phyloP scores from a whole-genome alignment of 345 rosid species.

The Balakata baccata region DNA sequence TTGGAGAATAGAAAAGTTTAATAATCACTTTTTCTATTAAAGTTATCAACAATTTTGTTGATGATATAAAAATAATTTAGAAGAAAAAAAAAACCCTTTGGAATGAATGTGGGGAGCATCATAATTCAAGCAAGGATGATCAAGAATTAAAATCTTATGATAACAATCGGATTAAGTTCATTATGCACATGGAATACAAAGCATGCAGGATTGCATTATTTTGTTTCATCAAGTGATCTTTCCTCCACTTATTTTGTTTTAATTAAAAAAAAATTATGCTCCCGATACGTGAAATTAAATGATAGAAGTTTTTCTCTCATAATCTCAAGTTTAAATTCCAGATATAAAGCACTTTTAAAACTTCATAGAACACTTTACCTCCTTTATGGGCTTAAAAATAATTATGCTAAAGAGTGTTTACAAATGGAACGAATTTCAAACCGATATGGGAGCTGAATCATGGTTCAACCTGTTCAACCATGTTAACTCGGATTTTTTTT shows the following conservation, averaged over 20 bases:
- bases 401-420: background rate
- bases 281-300: too few relatives aligned
- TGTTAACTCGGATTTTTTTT: too few relatives aligned
- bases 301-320: too few relatives aligned
- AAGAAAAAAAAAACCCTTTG: too few relatives aligned
- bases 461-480: background rate
- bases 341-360: too few relatives aligned
- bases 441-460: background rate
- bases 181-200: constrained; percentile 11
- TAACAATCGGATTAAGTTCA: background rate
- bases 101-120: constrained; percentile 3
- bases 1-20: background rate
- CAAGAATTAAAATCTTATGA: background rate
- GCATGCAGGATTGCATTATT: constrained; percentile 15
- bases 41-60: background rate
- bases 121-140: constrained; percentile 10
- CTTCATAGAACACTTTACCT: too few relatives aligned
- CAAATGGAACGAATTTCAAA: too few relatives aligned
- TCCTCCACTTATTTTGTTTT: constrained; percentile 9
- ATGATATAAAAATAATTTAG: too few relatives aligned
- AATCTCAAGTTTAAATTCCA: too few relatives aligned
- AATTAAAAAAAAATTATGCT: constrained; percentile 1
- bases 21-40: background rate
- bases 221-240: background rate
- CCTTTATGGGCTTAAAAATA: too few relatives aligned